Evolutionary conservation across 768 basidiomycete genomes (phyloP).

Genomic region (Psilocybe subaeruginosa): DNA sequence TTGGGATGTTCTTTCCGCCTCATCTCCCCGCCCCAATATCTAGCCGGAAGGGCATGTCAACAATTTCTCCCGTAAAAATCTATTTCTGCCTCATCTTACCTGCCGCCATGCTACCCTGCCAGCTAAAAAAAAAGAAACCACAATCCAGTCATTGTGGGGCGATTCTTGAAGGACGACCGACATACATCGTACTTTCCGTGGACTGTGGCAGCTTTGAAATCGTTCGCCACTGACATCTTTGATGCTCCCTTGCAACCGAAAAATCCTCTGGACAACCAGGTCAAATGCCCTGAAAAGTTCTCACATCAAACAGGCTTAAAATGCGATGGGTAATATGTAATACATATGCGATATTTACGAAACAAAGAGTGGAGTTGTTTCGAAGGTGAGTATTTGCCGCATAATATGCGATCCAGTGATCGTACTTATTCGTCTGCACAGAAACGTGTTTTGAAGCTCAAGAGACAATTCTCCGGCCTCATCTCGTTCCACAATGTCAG

Average conservation of each 20-base stretch:
- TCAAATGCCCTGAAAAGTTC: not conserved
- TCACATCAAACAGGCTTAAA: not conserved
- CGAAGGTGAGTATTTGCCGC: too few relatives aligned
- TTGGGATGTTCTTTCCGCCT: slow-evolving; percentile 8
- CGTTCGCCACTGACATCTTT: not conserved
- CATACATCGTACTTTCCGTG: not conserved
- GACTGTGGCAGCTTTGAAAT: not conserved
- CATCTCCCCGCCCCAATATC: slow-evolving; percentile 6
- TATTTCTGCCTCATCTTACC: not conserved
- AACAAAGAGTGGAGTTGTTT: not conserved
- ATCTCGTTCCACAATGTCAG: too few relatives aligned
- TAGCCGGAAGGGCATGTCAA: not conserved
- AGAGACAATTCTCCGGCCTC: too few relatives aligned
- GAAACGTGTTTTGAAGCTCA: too few relatives aligned
- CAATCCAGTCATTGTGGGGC: too few relatives aligned
- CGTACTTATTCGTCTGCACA: too few relatives aligned
- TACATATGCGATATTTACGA: not conserved
- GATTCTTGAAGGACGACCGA: too few relatives aligned
- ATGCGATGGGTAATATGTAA: too few relatives aligned
- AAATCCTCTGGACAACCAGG: not conserved
- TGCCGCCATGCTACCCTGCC: not conserved
- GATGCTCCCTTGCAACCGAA: not conserved
- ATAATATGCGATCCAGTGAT: too few relatives aligned
- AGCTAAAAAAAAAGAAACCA: not conserved
- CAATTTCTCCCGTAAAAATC: not conserved